phyloP scores from a whole-genome alignment of 1,284 basidiomycete genomes.

The Trametes polyzona region DNA sequence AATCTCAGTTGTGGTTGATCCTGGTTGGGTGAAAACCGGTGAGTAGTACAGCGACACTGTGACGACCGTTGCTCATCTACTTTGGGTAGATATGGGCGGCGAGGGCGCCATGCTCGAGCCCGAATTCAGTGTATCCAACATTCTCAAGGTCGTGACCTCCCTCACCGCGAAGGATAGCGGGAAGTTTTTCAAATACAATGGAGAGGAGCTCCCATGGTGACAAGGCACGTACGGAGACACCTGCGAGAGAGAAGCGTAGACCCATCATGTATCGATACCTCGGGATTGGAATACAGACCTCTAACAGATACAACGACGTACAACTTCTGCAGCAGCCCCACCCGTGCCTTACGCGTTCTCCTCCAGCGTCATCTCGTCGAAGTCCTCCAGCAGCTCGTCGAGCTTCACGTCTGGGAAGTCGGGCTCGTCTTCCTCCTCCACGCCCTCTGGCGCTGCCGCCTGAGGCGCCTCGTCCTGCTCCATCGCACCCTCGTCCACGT shows the following conservation, averaged over 20 bases:
- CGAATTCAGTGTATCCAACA: constrained; percentile 31
- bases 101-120: constrained; percentile 36
- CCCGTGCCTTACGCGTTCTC: constrained; percentile 32
- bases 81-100: constrained; percentile 35
- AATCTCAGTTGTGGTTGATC: constrained; percentile 31
- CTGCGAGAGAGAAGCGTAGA: background rate
- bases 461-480: constrained; percentile 32
- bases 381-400: constrained; percentile 91
- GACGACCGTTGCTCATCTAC: background rate
- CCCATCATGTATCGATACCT: background rate
- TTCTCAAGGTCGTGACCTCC: constrained; percentile 32
- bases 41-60: background rate
- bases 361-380: constrained; percentile 82
- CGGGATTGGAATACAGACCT: background rate
- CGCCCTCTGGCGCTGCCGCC: constrained; percentile 29
- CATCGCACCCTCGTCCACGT: constrained; percentile 60
- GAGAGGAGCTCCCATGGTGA: constrained; percentile 29
- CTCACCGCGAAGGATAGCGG: constrained; percentile 33
- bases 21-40: constrained; percentile 41
- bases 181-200: constrained; percentile 37
- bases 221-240: too few species aligned
- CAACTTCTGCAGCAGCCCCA: background rate
- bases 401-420: constrained; percentile 91
- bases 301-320: constrained; percentile 5
- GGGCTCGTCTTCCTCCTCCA: constrained; percentile 71